Evolutionary conservation across 1,284 basidiomycete species (phyloP).

Genomic region (Retiboletus fuscus): DNA sequence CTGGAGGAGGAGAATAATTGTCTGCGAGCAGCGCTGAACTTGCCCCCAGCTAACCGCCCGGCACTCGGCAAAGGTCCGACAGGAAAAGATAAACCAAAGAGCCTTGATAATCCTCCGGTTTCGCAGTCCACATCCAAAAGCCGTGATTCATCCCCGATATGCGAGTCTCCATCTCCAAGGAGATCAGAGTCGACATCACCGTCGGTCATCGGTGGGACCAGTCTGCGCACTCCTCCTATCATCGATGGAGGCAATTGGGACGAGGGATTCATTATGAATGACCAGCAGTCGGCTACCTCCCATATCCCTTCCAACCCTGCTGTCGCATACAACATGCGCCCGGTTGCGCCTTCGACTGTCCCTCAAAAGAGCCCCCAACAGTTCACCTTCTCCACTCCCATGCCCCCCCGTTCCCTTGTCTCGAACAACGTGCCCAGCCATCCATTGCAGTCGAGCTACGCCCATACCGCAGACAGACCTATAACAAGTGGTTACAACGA

Average conservation of each 20-base stretch:
- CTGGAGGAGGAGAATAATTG: constrained; percentile 88
- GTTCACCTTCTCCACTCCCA: constrained; percentile 50
- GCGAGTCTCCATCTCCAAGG: constrained; percentile 60
- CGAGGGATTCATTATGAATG: constrained; percentile 65
- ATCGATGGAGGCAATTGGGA: constrained; percentile 69
- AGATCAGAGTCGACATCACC: constrained; percentile 52
- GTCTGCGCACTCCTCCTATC: constrained; percentile 51
- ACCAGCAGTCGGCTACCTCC: constrained; percentile 55
- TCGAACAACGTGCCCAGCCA: constrained; percentile 46
- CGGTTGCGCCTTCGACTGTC: constrained; percentile 44
- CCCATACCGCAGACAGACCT: constrained; percentile 48
- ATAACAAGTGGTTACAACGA: constrained; percentile 50
- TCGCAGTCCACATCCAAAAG: constrained; percentile 51
- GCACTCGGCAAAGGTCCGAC: constrained; percentile 84
- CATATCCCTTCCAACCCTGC: constrained; percentile 55
- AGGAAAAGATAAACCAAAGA: constrained; percentile 81
- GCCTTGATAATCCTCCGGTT: constrained; percentile 47
- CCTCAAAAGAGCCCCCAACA: constrained; percentile 52
- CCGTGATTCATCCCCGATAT: constrained; percentile 56
- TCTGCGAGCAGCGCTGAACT: constrained; percentile 78
- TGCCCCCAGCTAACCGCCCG: constrained; percentile 80
- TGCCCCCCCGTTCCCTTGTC: constrained; percentile 47
- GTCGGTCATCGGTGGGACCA: constrained; percentile 49
- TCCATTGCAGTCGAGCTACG: constrained; percentile 47
- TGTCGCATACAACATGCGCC: constrained; percentile 55